These are phyloP conservation scores for Panaeolus cyanescens DNA, from an alignment of 768 basidiomycete genomes.

Conservation along the genomic window DNA sequence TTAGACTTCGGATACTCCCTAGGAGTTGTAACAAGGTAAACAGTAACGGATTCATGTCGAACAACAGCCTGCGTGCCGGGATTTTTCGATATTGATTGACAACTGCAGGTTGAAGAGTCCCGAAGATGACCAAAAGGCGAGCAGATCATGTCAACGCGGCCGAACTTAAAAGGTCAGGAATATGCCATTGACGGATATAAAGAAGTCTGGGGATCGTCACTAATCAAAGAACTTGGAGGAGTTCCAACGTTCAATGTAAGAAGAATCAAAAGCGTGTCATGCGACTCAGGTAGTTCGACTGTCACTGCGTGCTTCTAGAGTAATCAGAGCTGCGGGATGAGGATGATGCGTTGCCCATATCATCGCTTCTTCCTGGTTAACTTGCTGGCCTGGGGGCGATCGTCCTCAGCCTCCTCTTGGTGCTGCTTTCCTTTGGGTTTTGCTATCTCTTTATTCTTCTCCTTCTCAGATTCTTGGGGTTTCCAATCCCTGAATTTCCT, in stretches of 20 bases:
- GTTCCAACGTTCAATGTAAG: not conserved
- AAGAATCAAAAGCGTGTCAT: not conserved
- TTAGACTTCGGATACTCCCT: not conserved
- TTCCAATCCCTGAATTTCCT: slow-evolving; percentile 75
- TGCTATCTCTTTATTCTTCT: slow-evolving; percentile 28
- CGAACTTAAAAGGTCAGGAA: not conserved
- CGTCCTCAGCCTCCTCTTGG: slow-evolving; percentile 21
- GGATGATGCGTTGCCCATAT: not conserved
- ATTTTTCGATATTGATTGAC: not conserved
- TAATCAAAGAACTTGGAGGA: not conserved
- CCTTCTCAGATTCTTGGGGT: slow-evolving; percentile 36
- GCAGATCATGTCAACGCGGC: not conserved
- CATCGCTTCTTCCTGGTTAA: slow-evolving; percentile 15
- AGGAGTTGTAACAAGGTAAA: not conserved
- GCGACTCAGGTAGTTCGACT: not conserved
- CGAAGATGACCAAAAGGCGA: not conserved
- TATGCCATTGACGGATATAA: not conserved
- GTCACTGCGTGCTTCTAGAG: not conserved
- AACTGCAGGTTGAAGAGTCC: not conserved
- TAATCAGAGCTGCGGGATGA: not conserved
- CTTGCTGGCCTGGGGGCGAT: slow-evolving; percentile 26
- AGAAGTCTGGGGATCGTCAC: slow-evolving; percentile 2
- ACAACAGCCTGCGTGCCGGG: not conserved
- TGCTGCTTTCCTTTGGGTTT: slow-evolving; percentile 4
- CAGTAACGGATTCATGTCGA: not conserved